Evolutionary conservation across 768 basidiomycete species (phyloP), one percentile per base, ranked within the genome.

Genomic region (Steccherinum ochraceum): DNA sequence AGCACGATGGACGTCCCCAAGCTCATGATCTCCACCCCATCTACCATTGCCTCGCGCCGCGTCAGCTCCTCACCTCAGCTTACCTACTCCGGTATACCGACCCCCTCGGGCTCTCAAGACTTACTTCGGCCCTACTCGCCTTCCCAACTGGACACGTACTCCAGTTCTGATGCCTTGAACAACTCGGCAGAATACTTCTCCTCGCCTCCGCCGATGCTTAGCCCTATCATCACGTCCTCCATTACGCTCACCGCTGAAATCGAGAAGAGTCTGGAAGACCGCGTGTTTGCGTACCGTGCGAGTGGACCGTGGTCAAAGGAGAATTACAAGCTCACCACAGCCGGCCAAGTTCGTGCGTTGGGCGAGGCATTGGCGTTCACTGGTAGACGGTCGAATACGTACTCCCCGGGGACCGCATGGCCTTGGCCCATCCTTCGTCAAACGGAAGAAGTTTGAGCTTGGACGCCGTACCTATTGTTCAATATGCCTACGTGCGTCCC

Each of bases 331-430:
- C 45, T 53, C 40, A 52, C 55, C 13, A 50, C 48, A 25, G 51
- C 55, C 10, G 55, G 55, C 5, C 55, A 52, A 19, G 48, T 56
- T 40, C 27, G 54, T 12, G 54, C 54, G 44, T 42, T 56, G 39
- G 46, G 42, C 35, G 54, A 56, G 46, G 21, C 51, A 24, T 30
- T 56, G 18, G 30, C 46, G 18, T 12, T 51, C 24, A 24, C 45
- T 35, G 40, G 23, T 20, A 40, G 49, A 24, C 16, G n/a, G 45
- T 25, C 35, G 30, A 40, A 24, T 40, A 30, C 42, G 21, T 45
- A 46, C 4, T 30, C 45, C 25, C 27, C 19, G 35, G 25, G 48
- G 46, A 12, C 20, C 12, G 40, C 39, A 4, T 53, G 52, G 52
- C 52, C 52, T 5, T 49, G 47, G 47, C 47, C 47, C 39, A 43